Percentiles rank a stretch among this genome's conserved stretches.
phyloP scores from a whole-genome alignment of 225 moss, liverwort and hornwort genomes.

The Antitrichia curtipendula region DNA sequence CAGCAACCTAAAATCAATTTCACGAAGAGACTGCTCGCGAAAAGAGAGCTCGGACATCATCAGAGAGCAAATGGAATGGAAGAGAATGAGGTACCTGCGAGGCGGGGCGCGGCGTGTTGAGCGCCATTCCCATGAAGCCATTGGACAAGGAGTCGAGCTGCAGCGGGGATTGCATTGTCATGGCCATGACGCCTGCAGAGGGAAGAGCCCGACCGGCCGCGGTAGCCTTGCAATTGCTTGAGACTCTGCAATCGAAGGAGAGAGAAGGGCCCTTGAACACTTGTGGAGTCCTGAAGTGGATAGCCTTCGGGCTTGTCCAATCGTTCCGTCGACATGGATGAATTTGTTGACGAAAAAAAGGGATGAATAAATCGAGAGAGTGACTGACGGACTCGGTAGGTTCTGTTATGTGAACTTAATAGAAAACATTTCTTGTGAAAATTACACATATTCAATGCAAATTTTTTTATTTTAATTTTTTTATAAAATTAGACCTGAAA shows the following conservation, averaged over 20 bases:
- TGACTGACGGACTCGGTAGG: too few species aligned
- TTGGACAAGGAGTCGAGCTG: constrained; percentile 29
- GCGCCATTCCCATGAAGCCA: constrained; percentile 21
- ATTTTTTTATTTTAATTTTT: too few species aligned
- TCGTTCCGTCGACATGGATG: neutral
- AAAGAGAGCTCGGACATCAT: neutral
- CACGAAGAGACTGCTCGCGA: neutral
- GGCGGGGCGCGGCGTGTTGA: neutral
- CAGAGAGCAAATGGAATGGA: neutral
- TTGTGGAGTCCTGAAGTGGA: neutral
- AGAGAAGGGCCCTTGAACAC: neutral
- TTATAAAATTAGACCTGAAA: too few species aligned
- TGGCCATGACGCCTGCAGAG: neutral
- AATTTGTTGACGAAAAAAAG: neutral
- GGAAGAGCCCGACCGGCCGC: neutral
- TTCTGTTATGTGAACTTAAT: too few species aligned
- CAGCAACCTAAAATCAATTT: neutral
- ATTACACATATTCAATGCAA: too few species aligned
- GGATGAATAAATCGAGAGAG: neutral
- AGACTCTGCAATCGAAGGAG: neutral
- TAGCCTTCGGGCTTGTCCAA: neutral
- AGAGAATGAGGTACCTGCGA: neutral
- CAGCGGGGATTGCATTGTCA: constrained; percentile 24
- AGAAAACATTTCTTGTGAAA: too few species aligned
- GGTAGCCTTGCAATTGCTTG: neutral